These are phyloP conservation scores for Lachancea quebecensis DNA, from an alignment of 805 yeast genomes.

Conservation along the genomic window DNA sequence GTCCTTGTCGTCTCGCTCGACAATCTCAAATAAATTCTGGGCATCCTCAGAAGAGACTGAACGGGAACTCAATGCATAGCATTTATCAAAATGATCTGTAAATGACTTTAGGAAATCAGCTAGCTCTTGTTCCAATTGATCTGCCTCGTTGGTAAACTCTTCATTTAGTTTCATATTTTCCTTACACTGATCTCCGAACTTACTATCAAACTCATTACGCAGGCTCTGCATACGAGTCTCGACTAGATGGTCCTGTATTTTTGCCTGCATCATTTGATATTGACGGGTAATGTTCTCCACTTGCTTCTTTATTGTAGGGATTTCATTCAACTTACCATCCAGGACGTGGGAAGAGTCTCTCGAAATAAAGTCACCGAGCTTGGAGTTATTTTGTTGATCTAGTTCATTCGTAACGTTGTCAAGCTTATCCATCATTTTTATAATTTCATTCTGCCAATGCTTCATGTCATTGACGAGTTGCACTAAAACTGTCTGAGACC, in stretches of 20 bases:
- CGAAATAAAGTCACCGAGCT: slow-evolving; percentile 44
- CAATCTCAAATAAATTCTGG: slow-evolving; percentile 38
- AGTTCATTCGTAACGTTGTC: slow-evolving; percentile 34
- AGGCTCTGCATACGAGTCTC: slow-evolving; percentile 18
- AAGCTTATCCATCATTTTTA: slow-evolving; percentile 29
- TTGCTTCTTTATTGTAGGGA: slow-evolving; percentile 26
- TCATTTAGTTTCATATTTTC: slow-evolving; percentile 22
- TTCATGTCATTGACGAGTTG: slow-evolving; percentile 20
- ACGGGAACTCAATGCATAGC: slow-evolving; percentile 37
- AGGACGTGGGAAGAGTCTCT: slow-evolving; percentile 29
- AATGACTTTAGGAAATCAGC: slow-evolving; percentile 63
- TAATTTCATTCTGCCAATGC: slow-evolving; percentile 31
- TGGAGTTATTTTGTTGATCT: slow-evolving; percentile 18
- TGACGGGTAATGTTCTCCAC: slow-evolving; percentile 27
- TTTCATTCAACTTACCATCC: slow-evolving; percentile 28
- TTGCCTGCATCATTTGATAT: slow-evolving; percentile 27
- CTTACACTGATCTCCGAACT: slow-evolving; percentile 21
- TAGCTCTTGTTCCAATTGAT: slow-evolving; percentile 53
- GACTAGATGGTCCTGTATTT: slow-evolving; percentile 22
- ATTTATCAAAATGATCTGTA: slow-evolving; percentile 79
- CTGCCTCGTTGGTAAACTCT: slow-evolving; percentile 45
- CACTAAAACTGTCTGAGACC: slow-evolving; percentile 18
- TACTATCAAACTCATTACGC: slow-evolving; percentile 15
- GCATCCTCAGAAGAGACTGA: slow-evolving; percentile 27
- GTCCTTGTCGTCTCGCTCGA: slow-evolving; percentile 48